Evolutionary conservation across 2,329 filamentous ascomycete species (phyloP).

Genomic region (Cladosporium austrohemisphaericum): DNA sequence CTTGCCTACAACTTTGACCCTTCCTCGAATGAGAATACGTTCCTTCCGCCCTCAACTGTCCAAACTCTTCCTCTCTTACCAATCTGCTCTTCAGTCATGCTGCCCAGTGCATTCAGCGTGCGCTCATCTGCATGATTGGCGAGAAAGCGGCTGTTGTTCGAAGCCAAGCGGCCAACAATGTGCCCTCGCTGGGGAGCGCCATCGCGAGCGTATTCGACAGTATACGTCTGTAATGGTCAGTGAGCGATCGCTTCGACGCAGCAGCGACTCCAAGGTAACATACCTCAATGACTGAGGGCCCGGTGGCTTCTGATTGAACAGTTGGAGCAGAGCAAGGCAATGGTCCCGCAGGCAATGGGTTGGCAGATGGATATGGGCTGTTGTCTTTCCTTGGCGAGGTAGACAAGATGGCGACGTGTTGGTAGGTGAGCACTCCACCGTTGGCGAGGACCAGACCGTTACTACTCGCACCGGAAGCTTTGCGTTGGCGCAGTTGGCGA

Average conservation of each 20-base stretch:
- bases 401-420: conserved; percentile 60
- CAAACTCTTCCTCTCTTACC: conserved; percentile 30
- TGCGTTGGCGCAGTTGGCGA: conserved; percentile 46
- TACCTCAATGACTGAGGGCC: conserved; percentile 54
- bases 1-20: conserved; percentile 16
- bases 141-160: conserved; percentile 49
- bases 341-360: conserved; percentile 42
- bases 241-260: neutral
- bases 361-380: conserved; percentile 45
- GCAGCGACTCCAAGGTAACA: conserved; percentile 17
- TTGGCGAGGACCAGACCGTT: conserved; percentile 62
- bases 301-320: conserved; percentile 44
- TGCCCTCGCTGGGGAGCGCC: conserved; percentile 47
- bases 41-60: conserved; percentile 5
- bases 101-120: conserved; percentile 46
- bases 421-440: conserved; percentile 62
- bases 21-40: conserved; percentile 20
- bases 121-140: conserved; percentile 54
- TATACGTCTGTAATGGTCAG: conserved; percentile 50
- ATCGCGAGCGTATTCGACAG: conserved; percentile 54
- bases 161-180: conserved; percentile 51
- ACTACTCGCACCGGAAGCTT: conserved; percentile 34
- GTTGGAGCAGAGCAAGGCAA: conserved; percentile 40
- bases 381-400: conserved; percentile 39
- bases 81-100: conserved; percentile 45